phyloP scores from a whole-genome alignment of 805 yeast species.

The Saccharomycopsis capsularis region DNA sequence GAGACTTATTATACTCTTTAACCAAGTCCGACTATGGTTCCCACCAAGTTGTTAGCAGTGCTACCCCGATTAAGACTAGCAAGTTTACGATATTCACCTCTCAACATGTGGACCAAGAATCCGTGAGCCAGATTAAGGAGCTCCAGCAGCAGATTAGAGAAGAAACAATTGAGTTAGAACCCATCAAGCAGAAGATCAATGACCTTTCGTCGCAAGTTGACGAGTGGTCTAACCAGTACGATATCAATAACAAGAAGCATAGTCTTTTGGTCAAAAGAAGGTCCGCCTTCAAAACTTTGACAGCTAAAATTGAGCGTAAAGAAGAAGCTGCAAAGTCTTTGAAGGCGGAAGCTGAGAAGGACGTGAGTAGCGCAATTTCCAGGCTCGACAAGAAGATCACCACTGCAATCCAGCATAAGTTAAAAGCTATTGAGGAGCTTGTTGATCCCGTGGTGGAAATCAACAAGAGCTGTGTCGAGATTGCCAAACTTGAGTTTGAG shows the following conservation, averaged over 20 bases:
- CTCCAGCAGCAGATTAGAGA: constrained; percentile 6
- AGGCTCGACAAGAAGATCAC: constrained; percentile 29
- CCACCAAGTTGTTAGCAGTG: constrained; percentile 36
- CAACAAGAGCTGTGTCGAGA: constrained; percentile 26
- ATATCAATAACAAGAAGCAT: background rate
- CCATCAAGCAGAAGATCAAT: constrained; percentile 13
- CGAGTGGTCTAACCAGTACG: constrained; percentile 24
- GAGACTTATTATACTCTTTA: constrained; percentile 44
- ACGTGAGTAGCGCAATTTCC: constrained; percentile 35
- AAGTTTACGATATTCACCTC: constrained; percentile 20
- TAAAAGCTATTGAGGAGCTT: constrained; percentile 24
- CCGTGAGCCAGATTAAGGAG: constrained; percentile 13
- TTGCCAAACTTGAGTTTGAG: constrained; percentile 26
- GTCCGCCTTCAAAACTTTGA: constrained; percentile 20
- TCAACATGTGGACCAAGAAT: constrained; percentile 22
- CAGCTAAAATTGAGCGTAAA: constrained; percentile 23
- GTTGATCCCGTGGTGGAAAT: constrained; percentile 24
- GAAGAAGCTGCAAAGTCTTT: constrained; percentile 30
- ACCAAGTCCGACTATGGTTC: constrained; percentile 59
- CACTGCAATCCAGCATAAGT: constrained; percentile 23
- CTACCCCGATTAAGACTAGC: constrained; percentile 21
- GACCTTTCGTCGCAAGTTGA: constrained; percentile 14
- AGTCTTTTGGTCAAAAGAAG: constrained; percentile 20
- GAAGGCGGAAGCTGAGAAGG: constrained; percentile 35
- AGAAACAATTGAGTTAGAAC: constrained; percentile 18